phyloP scores from a whole-genome alignment of 257 asterid species.

The Handroanthus guayacan region DNA sequence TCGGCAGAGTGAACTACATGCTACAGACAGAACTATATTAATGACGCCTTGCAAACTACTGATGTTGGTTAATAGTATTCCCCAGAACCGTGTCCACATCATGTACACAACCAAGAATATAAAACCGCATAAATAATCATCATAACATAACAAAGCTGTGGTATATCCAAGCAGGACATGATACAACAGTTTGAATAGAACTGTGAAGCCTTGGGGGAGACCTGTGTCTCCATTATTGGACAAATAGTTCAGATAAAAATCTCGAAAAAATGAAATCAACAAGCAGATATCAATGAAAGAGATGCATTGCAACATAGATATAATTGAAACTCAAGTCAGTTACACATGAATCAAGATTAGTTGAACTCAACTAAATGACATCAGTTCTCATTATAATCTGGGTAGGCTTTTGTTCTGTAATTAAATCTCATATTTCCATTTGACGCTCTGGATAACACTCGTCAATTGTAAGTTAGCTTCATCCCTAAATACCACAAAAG shows the following conservation, averaged over 20 bases:
- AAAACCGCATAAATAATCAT: not conserved
- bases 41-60: not conserved
- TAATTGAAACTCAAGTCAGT: not conserved
- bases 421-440: not conserved
- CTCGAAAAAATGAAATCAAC: not conserved
- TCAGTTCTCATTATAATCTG: not conserved
- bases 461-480: not conserved
- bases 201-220: slow-evolving; percentile 4
- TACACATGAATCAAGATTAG: not conserved
- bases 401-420: not conserved
- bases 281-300: not conserved
- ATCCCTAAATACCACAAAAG: not conserved
- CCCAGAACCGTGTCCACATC: not conserved
- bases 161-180: not conserved
- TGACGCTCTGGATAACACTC: not conserved
- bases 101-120: not conserved
- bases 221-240: not conserved
- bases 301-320: not conserved
- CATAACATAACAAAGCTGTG: not conserved
- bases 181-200: not conserved
- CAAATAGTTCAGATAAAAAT: not conserved
- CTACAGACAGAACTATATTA: not conserved
- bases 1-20: not conserved
- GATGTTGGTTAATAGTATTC: not conserved
- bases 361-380: slow-evolving; percentile 2